Evolutionary conservation across 768 basidiomycete species (phyloP), one percentile per base, ranked within the genome.

Genomic region (Podaxis sp.): DNA sequence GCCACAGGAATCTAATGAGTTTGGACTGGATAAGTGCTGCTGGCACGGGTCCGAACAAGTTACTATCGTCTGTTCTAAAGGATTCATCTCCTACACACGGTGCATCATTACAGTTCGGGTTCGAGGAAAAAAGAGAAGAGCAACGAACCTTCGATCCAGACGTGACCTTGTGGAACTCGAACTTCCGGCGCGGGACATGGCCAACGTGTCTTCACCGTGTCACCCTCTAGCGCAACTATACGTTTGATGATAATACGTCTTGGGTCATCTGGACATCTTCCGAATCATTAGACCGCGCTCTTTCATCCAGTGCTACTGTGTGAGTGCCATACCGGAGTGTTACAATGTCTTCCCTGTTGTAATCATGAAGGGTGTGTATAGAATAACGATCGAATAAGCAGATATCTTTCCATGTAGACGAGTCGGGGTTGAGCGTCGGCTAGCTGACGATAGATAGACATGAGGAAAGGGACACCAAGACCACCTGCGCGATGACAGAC

Each of bases 361-460:
- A 81, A 9, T 71, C 61, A 5, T 75, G 73, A 24, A 65, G 58
- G 3, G 76, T 70, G 47, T 73, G 73, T 4, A 83, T 67, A 0
- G 79, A 77, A 65, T 77, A 70, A 5, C 83, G 81, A 71, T 88
- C 82, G 67, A 90, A 91, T 19, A 91, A 64, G 15, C 79, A 87
- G 38, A 89, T 70, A 68, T 92, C 90, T 64, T 79, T 78, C 79
- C 77, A 84, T 7, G 71, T 53, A 1, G 89, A 91, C 3, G 80
- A 78, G 69, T 91, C 84, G 37, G 90, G 90, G 69, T 91, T 92
- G 60, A 92, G 78, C 36, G 88, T 89, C 33, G 90, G 81, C 85
- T 87, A 77, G 69, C 74, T 75, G 59, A 54, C 50, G 50, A 47
- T 51, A 55, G 29, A 33, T 49, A 54, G 24, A 25, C 41, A 46